A percentile compares a stretch with the other conserved stretches of the same genome.
Evolutionary conservation across 495 filamentous ascomycete species (phyloP).

Genomic region (Echria macrotheca): DNA sequence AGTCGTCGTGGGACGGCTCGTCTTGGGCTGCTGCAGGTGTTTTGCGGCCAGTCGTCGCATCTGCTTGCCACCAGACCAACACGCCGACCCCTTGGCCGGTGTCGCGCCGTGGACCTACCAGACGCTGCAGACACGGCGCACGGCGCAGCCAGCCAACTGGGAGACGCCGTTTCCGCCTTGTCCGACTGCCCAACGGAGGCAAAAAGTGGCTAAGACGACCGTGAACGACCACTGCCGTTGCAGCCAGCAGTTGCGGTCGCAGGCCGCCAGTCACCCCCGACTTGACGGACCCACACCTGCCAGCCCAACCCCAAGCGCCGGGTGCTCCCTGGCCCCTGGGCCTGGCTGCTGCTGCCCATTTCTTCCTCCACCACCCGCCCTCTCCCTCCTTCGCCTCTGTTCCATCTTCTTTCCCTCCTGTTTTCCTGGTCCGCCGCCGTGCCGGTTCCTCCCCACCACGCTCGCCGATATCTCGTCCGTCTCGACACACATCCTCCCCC

Average conservation of each 20-base stretch:
- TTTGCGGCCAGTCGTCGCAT: neutral
- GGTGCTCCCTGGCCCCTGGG: conserved; percentile 13
- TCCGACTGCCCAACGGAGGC: conserved; percentile 23
- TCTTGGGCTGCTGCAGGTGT: conserved; percentile 1
- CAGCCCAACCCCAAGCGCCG: conserved; percentile 31
- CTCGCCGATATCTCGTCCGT: neutral
- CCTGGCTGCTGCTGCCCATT: conserved; percentile 18
- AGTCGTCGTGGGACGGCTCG: too few species aligned
- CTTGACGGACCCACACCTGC: conserved; percentile 17
- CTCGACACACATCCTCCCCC: conserved; percentile 13
- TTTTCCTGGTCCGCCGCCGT: conserved; percentile 15
- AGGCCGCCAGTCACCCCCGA: conserved; percentile 17
- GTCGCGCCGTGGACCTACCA: neutral
- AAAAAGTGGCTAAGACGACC: conserved; percentile 6
- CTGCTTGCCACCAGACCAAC: conserved; percentile 1
- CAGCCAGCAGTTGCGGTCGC: too few species aligned
- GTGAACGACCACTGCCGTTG: conserved; percentile 17
- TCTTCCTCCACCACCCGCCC: conserved; percentile 22
- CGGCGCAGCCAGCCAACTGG: conserved; percentile 22
- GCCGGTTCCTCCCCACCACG: conserved; percentile 18
- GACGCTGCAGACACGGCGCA: conserved; percentile 4
- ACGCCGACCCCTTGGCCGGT: neutral
- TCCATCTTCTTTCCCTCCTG: conserved; percentile 15
- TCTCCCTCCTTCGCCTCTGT: conserved; percentile 17
- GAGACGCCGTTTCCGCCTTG: conserved; percentile 19